Evolutionary conservation across 768 basidiomycete genomes (phyloP), one percentile per base, ranked within the genome.

Genomic region (Tylopilus balloui): DNA sequence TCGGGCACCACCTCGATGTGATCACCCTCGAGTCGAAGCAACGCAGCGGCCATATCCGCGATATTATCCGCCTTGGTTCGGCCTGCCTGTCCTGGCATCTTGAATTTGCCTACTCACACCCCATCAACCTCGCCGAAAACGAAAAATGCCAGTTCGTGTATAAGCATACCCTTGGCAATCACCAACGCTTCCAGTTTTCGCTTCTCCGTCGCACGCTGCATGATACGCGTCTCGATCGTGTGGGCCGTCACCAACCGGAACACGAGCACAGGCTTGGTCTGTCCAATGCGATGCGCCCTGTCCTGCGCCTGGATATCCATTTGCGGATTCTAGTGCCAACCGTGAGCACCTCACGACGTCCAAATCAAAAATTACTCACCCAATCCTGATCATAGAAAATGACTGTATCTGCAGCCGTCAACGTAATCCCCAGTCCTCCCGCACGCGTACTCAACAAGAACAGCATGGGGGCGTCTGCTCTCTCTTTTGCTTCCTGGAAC

Each of bases 231-330:
- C 72, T 99, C 95, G 57, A 99, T 77, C 3, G 92, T 96, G 66
- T 93, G 86, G 6, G 81, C 84, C 19, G 84, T 87, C 31, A 95
- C 81, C 4, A 97, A 75, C 32, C 95, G 78, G 71, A 91, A 95
- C 49, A 96, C 83, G 37, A 96, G 74, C 45, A 96, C 92, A 1
- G 92, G 92, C 55, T 75, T 84, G 24, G 82, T 96, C 70, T 97
- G 95, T 2, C 95, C 95, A 41, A 99, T 97, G 11, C 96, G 82
- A 67, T 99, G 95, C 0, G 93, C 93, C 29, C 95, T 79, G 58
- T 96, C 95, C 64, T 93, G 90, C 0, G 95, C 95, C 70, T 99
- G 95, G 3, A 89, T 74, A 56, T 99, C 95, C 84, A 94, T 93
- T 71, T 96, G 94, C 0, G 94, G 93, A 59, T 91, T 92, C 88